Conservation (phyloP, 2,329 filamentous ascomycete species). For the Parafenestella ontariensis region DNA sequence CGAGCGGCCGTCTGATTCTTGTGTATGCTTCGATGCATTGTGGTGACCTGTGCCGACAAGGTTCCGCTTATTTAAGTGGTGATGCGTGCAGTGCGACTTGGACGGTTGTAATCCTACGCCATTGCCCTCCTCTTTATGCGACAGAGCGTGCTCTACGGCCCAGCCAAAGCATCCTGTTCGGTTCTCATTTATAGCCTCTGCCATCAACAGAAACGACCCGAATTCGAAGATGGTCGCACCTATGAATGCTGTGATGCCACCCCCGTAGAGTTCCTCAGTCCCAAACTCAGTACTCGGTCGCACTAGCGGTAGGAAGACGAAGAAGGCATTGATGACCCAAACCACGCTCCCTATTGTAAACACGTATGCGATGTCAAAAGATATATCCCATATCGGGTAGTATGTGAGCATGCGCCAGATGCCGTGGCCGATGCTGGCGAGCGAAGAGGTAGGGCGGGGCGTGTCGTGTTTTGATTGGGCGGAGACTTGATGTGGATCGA, state of each 20-base stretch:
- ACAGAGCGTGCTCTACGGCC: constrained; percentile 64
- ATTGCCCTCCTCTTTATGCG: constrained; percentile 26
- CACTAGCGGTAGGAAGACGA: constrained; percentile 67
- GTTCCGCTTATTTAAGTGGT: constrained; percentile 45
- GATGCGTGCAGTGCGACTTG: constrained; percentile 40
- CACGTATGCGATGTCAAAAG: constrained; percentile 60
- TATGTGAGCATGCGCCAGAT: constrained; percentile 58
- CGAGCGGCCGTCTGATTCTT: constrained; percentile 5
- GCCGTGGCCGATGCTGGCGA: constrained; percentile 41
- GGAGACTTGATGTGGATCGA: constrained; percentile 21
- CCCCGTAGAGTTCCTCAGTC: constrained; percentile 61
- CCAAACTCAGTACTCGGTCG: constrained; percentile 62
- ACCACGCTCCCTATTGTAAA: constrained; percentile 60
- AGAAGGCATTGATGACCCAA: constrained; percentile 65
- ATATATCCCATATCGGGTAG: constrained; percentile 65
- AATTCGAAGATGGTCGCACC: constrained; percentile 72
- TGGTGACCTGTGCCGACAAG: constrained; percentile 29
- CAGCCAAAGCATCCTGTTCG: constrained; percentile 71
- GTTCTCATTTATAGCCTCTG: constrained; percentile 74
- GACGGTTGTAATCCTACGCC: constrained; percentile 18
- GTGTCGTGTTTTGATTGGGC: constrained; percentile 28
- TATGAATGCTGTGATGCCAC: constrained; percentile 70
- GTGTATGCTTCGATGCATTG: background rate
- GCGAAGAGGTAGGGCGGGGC: constrained; percentile 45
- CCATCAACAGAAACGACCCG: constrained; percentile 67